phyloP scores from a whole-genome alignment of 345 rosid species.

The Salix brachista region DNA sequence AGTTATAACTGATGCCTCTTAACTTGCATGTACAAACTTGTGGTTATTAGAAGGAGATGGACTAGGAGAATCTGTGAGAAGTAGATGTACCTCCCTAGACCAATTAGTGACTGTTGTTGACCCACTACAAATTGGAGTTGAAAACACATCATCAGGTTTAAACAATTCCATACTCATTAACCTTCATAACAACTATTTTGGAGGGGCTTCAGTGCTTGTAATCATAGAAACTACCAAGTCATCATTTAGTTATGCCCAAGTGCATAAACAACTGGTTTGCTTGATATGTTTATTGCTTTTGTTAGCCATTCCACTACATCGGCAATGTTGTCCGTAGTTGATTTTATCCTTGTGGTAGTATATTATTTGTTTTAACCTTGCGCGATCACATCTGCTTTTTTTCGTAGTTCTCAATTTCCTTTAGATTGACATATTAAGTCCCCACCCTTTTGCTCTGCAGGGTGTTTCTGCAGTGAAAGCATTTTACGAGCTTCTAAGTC shows the following conservation, averaged over 20 bases:
- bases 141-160: not conserved
- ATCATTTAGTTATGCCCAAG: not conserved
- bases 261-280: not conserved
- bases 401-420: not conserved
- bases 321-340: not conserved
- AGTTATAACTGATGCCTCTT: not conserved
- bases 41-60: not conserved
- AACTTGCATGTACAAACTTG: not conserved
- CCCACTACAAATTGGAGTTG: not conserved
- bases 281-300: not conserved
- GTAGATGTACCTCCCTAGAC: not conserved
- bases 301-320: not conserved
- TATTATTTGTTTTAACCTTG: not conserved
- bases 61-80: not conserved
- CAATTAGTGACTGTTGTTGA: not conserved
- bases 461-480: conserved; percentile 96
- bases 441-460: conserved; percentile 31
- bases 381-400: not conserved
- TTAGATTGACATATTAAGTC: not conserved
- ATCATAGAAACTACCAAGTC: not conserved
- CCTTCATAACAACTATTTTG: not conserved
- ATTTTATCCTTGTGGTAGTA: not conserved
- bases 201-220: not conserved
- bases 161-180: not conserved
- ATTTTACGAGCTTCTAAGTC: conserved; percentile 81